A percentile compares a stretch with the other conserved stretches of the same genome.
phyloP scores from a whole-genome alignment of 176 grass and related monocot species.

The Tillandsia leiboldiana region DNA sequence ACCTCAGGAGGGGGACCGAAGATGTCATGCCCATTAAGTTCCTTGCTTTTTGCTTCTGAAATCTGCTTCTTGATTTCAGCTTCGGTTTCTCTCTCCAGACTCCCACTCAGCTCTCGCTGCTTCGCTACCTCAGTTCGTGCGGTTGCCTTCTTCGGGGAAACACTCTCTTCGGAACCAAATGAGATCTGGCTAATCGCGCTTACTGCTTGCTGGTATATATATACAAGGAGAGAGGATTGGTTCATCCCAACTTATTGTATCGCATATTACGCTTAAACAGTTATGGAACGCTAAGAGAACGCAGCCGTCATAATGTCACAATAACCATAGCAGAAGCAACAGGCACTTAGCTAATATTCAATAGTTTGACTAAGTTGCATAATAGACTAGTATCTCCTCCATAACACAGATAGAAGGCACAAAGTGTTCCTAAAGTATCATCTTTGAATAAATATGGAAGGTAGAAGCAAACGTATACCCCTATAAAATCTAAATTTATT shows the following conservation, averaged over 20 bases:
- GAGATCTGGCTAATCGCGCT: constrained; percentile 84
- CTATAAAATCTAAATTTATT: too few species aligned
- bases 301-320: neutral
- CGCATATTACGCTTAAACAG: constrained; percentile 20
- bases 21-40: constrained; percentile 70
- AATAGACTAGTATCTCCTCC: too few species aligned
- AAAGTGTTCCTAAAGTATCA: neutral
- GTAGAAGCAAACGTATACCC: too few species aligned
- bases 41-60: constrained; percentile 91
- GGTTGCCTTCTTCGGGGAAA: constrained; percentile 79
- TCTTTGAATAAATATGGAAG: too few species aligned
- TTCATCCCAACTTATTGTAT: neutral
- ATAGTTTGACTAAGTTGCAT: neutral
- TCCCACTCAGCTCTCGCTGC: constrained; percentile 84
- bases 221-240: constrained; percentile 9
- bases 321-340: neutral
- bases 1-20: constrained; percentile 72
- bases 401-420: neutral
- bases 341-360: neutral
- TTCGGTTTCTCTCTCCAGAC: constrained; percentile 42
- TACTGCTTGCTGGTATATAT: constrained; percentile 53
- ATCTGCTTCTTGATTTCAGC: constrained; percentile 61
- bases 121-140: constrained; percentile 82
- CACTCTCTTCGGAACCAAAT: constrained; percentile 64
- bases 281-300: constrained; percentile 1